Evolutionary conservation across 306 rosid genomes (phyloP).

Genomic region (Cicer yamashitae): DNA sequence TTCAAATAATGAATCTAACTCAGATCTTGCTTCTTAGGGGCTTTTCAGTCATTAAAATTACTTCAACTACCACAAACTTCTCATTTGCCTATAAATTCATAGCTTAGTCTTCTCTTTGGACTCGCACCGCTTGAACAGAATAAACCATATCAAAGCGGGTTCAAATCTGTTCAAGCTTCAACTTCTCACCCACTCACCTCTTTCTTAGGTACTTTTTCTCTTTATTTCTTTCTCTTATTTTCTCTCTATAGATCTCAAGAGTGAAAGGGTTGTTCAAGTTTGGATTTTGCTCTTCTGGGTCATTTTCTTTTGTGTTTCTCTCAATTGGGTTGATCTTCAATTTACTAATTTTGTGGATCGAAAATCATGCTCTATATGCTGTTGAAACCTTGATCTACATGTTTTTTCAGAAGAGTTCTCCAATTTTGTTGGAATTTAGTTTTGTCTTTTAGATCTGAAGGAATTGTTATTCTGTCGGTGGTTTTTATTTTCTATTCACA

Average conservation of each 20-base stretch:
- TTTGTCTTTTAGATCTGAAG: slow-evolving; percentile 37
- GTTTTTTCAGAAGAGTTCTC: not conserved
- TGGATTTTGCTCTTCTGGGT: slow-evolving; percentile 21
- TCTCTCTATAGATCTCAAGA: slow-evolving; percentile 7
- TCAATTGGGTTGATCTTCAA: slow-evolving; percentile 6
- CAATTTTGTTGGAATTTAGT: not conserved
- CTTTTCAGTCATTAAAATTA: slow-evolving; percentile 4
- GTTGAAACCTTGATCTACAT: not conserved
- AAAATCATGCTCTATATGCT: not conserved
- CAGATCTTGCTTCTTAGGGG: slow-evolving; percentile 24
- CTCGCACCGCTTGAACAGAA: slow-evolving; percentile 52
- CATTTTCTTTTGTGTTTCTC: not conserved
- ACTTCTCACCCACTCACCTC: not conserved
- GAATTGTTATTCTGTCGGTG: not conserved
- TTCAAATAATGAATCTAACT: slow-evolving; percentile 26
- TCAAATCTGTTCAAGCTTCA: slow-evolving; percentile 43
- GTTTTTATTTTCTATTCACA: not conserved
- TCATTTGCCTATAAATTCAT: slow-evolving; percentile 40
- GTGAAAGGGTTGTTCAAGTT: not conserved
- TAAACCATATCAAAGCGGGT: slow-evolving; percentile 14
- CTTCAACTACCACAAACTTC: not conserved
- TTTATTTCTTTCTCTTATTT: not conserved
- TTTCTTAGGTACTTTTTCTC: slow-evolving; percentile 39
- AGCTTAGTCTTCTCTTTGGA: not conserved
- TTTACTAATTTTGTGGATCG: not conserved